Conservation (phyloP, 164 flowering plant genomes). For the Stephania japonica region DNA sequence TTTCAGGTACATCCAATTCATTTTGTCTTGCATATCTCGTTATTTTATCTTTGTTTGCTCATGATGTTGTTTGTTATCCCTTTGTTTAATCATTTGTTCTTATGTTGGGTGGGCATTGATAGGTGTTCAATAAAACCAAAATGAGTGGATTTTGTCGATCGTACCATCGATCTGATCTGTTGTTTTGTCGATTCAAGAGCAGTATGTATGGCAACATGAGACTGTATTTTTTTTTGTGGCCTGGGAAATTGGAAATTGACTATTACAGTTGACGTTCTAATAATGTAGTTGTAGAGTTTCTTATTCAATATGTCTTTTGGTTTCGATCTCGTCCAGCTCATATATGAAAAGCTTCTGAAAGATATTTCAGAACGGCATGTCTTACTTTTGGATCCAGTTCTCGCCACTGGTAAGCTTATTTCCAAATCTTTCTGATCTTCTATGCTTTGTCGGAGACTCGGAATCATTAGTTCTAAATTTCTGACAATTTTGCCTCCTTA, state of each 20-base stretch:
- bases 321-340: constrained; percentile 46
- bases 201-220: too few species aligned
- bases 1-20: constrained; percentile 59
- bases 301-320: neutral
- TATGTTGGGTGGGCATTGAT: too few species aligned
- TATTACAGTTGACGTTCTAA: neutral
- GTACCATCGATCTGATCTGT: too few species aligned
- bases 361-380: constrained; percentile 95
- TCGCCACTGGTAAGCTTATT: constrained; percentile 69
- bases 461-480: neutral
- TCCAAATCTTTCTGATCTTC: neutral
- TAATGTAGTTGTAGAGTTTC: neutral
- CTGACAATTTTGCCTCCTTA: too few species aligned
- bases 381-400: constrained; percentile 91
- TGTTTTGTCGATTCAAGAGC: too few species aligned
- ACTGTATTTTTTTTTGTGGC: too few species aligned
- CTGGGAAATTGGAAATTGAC: too few species aligned
- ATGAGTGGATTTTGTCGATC: too few species aligned
- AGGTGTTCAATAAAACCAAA: too few species aligned
- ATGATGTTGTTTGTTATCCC: too few species aligned
- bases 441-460: neutral
- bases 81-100: too few species aligned
- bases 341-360: constrained; percentile 86
- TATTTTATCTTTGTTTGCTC: too few species aligned
- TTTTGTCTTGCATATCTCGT: neutral